Evolutionary conservation across 75 land plant species (phyloP).

Genomic region (Pinus tabuliformis): DNA sequence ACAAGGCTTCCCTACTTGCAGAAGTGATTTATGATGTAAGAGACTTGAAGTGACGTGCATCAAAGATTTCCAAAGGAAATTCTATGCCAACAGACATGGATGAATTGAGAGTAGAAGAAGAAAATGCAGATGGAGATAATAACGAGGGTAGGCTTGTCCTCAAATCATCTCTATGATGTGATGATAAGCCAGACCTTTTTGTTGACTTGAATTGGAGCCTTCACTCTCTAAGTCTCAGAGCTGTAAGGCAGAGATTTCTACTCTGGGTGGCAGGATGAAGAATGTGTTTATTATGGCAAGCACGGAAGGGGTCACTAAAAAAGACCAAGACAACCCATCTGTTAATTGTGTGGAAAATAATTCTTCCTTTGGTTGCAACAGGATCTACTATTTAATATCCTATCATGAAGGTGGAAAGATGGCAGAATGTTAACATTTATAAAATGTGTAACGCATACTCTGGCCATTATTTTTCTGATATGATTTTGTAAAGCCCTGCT

Average conservation of each 20-base stretch:
- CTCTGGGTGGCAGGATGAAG: slow-evolving; percentile 57
- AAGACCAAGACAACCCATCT: slow-evolving; percentile 11
- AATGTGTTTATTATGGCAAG: slow-evolving; percentile 38
- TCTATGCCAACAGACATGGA: slow-evolving; percentile 67
- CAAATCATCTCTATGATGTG: slow-evolving; percentile 67
- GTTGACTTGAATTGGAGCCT: slow-evolving; percentile 53
- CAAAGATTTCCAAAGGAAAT: slow-evolving; percentile 43
- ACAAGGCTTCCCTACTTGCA: slow-evolving; percentile 79
- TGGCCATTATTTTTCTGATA: too few species aligned
- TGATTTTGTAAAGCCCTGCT: too few species aligned
- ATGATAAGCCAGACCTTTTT: slow-evolving; percentile 58
- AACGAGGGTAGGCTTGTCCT: slow-evolving; percentile 11
- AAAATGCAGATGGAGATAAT: slow-evolving; percentile 9
- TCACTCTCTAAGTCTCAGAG: slow-evolving; percentile 33
- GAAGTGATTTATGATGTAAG: slow-evolving; percentile 75
- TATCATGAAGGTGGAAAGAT: too few species aligned
- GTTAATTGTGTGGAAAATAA: slow-evolving; percentile 23
- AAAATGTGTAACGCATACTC: too few species aligned
- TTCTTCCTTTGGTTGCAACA: slow-evolving; percentile 20
- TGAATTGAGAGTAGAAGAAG: slow-evolving; percentile 60
- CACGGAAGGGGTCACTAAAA: slow-evolving; percentile 4
- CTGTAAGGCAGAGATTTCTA: slow-evolving; percentile 65
- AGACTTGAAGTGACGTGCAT: slow-evolving; percentile 50
- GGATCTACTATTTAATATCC: neutral
- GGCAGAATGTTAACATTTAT: too few species aligned